A percentile compares a stretch with the other conserved stretches of the same genome.
phyloP scores from a whole-genome alignment of 257 asterid species.

The Buddleja alternifolia region DNA sequence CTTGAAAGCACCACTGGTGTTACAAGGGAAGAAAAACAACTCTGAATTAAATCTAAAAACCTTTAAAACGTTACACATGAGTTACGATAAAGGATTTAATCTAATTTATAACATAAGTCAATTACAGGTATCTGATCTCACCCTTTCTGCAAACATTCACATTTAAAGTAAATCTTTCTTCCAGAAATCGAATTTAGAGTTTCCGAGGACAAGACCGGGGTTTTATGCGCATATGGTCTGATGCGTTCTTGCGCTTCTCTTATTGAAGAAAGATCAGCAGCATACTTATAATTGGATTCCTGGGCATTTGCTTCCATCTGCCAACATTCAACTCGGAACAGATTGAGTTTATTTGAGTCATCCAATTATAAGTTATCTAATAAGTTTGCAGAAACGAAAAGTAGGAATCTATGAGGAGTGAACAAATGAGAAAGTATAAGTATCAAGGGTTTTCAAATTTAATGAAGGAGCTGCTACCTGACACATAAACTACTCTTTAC shows the following conservation, averaged over 20 bases:
- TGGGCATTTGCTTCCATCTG: slow-evolving; percentile 59
- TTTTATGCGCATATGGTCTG: slow-evolving; percentile 52
- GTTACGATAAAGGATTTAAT: not conserved
- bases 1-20: slow-evolving; percentile 85
- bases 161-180: slow-evolving; percentile 74
- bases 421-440: not conserved
- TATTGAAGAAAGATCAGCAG: slow-evolving; percentile 79
- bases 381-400: not conserved
- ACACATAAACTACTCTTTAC: not conserved
- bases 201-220: slow-evolving; percentile 76
- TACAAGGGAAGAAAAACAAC: slow-evolving; percentile 16
- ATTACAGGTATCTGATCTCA: slow-evolving; percentile 40
- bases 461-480: not conserved
- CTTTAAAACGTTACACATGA: not conserved
- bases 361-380: not conserved
- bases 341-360: not conserved
- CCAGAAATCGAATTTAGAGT: slow-evolving; percentile 76
- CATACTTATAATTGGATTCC: slow-evolving; percentile 49
- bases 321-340: slow-evolving; percentile 23
- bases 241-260: slow-evolving; percentile 73
- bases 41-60: not conserved
- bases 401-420: not conserved
- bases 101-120: not conserved
- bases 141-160: slow-evolving; percentile 99
- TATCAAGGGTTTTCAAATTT: not conserved